Evolutionary conservation across 768 basidiomycete genomes (phyloP), one percentile per base, ranked within the genome.

Genomic region (Hydnum rufescens): DNA sequence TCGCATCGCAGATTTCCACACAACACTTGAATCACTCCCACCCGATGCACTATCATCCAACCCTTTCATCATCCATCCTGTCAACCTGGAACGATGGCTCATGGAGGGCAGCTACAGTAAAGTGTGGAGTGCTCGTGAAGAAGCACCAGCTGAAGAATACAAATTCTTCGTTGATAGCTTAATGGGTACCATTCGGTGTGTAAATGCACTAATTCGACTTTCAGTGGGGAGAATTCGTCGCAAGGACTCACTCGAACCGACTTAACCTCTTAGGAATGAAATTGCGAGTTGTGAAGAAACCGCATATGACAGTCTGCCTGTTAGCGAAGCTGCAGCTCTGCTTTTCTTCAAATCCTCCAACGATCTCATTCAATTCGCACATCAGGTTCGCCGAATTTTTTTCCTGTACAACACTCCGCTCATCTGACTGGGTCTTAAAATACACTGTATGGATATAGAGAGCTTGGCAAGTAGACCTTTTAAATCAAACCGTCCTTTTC

Each of bases 81-180:
- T 90, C 53, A 85, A 90, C 63, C 76, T 92, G 55, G 93, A 99
- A 64, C 74, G 84, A 49, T 96, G 92, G 86, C 74, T 97, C 43
- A 99, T 99, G 93, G 93, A 97, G 64, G 93, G 93, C 34, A 84
- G 83, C 60, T 99, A 97, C 65, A 88, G 86, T 66, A 93, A 93
- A 64, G 93, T 96, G 6, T 99, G 92, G 86, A 79, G 84, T 60
- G 92, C 92, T 32, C 76, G 90, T 58, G 85, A 85, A 57, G 80
- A 89, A 60, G 86, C 90, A 1, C 89, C 92, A 1, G 77, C 84
- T 32, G 86, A 89, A 57, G 93, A 97, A 63, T 95, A 95, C 71
- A 86, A 82, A 58, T 85, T 85, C 69, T 88, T 96, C 60, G 77
- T 95, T 5, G 85, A 92, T 61, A 84, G 84, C 59, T 69, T 95